Evolutionary conservation across 768 basidiomycete species (phyloP), one percentile per base, ranked within the genome.

Genomic region (Tulasnella sp.): DNA sequence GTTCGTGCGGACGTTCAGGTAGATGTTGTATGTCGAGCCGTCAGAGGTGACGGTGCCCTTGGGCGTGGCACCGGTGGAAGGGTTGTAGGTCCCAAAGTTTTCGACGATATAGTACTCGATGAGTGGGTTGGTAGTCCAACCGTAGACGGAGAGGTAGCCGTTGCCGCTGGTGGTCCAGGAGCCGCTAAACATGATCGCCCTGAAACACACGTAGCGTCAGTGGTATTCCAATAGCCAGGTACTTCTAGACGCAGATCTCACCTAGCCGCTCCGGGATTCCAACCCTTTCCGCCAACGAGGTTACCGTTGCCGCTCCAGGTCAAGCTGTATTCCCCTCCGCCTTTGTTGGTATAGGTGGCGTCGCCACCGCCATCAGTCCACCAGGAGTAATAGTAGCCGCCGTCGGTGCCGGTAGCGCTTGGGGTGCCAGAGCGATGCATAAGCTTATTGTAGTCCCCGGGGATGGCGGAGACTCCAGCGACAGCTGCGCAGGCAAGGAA

Each of bases 201-300:
- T 59, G 24, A 4, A 47, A 59, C 5, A 3, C 10, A 15, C 7
- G 34, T 7, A 38, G 15, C 5, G 5, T 38, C 34, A 15, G 34
- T 7, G 34, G 15, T 7, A 7, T 38, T 38, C 15, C 34, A 15
- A 38, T 5, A 7, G 5, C 34, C 34, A 38, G 34, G 15, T 5
- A 7, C 5, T 38, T 38, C 15, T 7, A 38, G 7, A 15, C 7
- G 34, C 15, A 15, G 34, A 38, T 38, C 34, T 24, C 34, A 64
- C 67, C 63, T 58, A 47, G 72, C 66, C 56, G 66, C 58, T 50
- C 74, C 74, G 19, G 73, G 69, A 32, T 69, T 72, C 72, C 73
- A 75, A 21, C 73, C 73, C 53, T 73, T 71, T 38, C 74, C 74
- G 51, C 68, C 74, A n/a, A 74, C 73, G 38, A 74, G 65, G 65